Conservation (phyloP, 2,329 filamentous ascomycete species). For the Alternaria atra region DNA sequence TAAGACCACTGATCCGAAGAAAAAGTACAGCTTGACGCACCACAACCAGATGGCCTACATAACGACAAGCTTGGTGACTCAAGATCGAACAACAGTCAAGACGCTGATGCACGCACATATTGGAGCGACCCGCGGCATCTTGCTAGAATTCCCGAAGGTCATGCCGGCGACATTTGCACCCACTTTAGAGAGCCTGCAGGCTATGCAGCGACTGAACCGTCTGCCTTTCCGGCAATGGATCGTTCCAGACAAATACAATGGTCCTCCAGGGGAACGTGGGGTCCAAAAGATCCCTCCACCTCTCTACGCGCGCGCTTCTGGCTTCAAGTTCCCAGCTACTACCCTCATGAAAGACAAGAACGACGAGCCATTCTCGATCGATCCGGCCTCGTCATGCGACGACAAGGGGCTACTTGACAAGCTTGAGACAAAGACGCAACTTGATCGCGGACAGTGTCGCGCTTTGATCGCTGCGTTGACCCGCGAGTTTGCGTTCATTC, state of each 20-base stretch:
- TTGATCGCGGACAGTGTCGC: slow-evolving; percentile 62
- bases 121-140: slow-evolving; percentile 18
- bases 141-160: slow-evolving; percentile 41
- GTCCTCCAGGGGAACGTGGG: not conserved
- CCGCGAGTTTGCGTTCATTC: slow-evolving; percentile 67
- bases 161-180: slow-evolving; percentile 45
- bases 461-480: slow-evolving; percentile 65
- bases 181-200: slow-evolving; percentile 34
- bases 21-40: slow-evolving; percentile 19
- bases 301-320: slow-evolving; percentile 30
- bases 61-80: slow-evolving; percentile 24
- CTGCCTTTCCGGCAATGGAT: slow-evolving; percentile 43
- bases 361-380: slow-evolving; percentile 8
- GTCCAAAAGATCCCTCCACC: slow-evolving; percentile 35
- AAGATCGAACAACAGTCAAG: slow-evolving; percentile 24
- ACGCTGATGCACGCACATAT: slow-evolving; percentile 23
- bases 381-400: slow-evolving; percentile 24
- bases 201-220: slow-evolving; percentile 34
- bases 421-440: slow-evolving; percentile 28
- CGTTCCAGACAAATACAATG: slow-evolving; percentile 24
- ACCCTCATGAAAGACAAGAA: slow-evolving; percentile 23
- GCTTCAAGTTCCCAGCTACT: slow-evolving; percentile 33
- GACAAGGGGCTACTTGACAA: slow-evolving; percentile 23
- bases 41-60: slow-evolving; percentile 19
- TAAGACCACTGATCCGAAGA: slow-evolving; percentile 15